phyloP scores from a whole-genome alignment of 179 eudicot genomes.

The Spergularia azorica region DNA sequence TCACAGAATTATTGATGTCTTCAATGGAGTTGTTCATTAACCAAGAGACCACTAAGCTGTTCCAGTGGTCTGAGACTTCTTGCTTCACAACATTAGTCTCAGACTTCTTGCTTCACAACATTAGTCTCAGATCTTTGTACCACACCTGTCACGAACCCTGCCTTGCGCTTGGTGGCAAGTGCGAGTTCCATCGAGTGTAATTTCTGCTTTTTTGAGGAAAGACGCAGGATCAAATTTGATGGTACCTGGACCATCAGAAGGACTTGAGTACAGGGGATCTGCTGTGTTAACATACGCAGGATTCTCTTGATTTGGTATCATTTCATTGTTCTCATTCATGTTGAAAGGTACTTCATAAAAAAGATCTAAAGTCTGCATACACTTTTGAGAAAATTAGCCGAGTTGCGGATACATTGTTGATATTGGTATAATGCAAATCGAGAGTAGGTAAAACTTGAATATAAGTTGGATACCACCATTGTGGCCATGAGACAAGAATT shows the following conservation, averaged over 20 bases:
- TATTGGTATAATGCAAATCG: no score
- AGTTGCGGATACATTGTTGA: no score
- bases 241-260: neutral
- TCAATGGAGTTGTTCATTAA: neutral
- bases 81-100: neutral
- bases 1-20: neutral
- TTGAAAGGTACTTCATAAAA: no score
- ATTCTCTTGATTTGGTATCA: no score
- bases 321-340: no score
- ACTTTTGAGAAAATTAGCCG: no score
- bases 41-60: conserved; percentile 1
- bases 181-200: neutral
- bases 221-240: neutral
- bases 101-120: neutral
- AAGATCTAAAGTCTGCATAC: no score
- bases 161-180: neutral
- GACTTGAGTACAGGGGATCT: neutral
- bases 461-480: no score
- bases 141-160: neutral
- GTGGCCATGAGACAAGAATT: no score
- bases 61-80: neutral
- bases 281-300: neutral
- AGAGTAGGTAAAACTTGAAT: no score
- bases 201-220: neutral
- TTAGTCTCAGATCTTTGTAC: neutral